Evolutionary conservation across 495 filamentous ascomycete species (phyloP).

Genomic region (Lepraria neglecta): DNA sequence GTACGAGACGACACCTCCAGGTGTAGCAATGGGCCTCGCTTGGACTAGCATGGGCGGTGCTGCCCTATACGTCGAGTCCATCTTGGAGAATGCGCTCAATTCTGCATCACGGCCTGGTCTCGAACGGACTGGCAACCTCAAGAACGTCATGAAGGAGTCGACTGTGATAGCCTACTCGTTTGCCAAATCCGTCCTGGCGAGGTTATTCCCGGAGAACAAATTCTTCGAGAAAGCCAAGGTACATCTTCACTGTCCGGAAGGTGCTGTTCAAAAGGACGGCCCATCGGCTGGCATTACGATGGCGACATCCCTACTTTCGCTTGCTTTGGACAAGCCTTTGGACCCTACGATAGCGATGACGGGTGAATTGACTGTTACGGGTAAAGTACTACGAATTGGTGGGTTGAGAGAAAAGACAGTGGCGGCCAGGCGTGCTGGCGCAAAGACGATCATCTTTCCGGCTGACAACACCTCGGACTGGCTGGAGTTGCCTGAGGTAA

Average conservation of each 20-base stretch:
- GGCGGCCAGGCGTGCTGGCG: constrained; percentile 86
- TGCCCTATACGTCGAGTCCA: constrained; percentile 94
- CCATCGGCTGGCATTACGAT: constrained; percentile 96
- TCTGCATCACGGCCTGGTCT: constrained; percentile 67
- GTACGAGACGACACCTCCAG: constrained; percentile 91
- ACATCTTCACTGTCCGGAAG: constrained; percentile 96
- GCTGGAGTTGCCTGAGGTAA: constrained; percentile 94
- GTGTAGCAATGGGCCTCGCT: constrained; percentile 96
- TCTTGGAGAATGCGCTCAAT: constrained; percentile 74
- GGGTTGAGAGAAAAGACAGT: constrained; percentile 98
- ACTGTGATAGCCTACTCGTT: constrained; percentile 92
- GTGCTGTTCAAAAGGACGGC: constrained; percentile 91
- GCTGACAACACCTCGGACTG: constrained; percentile 92
- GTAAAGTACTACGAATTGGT: constrained; percentile 93
- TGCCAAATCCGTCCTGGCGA: constrained; percentile 80
- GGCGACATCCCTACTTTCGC: constrained; percentile 81
- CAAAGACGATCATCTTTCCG: constrained; percentile 93
- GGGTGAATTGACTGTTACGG: constrained; percentile 94
- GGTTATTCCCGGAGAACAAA: constrained; percentile 75
- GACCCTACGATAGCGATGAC: constrained; percentile 95
- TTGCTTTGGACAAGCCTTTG: constrained; percentile 71
- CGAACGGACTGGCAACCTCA: constrained; percentile 88
- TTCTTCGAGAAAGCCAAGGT: constrained; percentile 97
- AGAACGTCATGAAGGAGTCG: constrained; percentile 97
- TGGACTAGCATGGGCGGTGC: constrained; percentile 98